Evolutionary conservation across 2,329 filamentous ascomycete genomes (phyloP), one percentile per base, ranked within the genome.

Genomic region (Phoma herbarum): DNA sequence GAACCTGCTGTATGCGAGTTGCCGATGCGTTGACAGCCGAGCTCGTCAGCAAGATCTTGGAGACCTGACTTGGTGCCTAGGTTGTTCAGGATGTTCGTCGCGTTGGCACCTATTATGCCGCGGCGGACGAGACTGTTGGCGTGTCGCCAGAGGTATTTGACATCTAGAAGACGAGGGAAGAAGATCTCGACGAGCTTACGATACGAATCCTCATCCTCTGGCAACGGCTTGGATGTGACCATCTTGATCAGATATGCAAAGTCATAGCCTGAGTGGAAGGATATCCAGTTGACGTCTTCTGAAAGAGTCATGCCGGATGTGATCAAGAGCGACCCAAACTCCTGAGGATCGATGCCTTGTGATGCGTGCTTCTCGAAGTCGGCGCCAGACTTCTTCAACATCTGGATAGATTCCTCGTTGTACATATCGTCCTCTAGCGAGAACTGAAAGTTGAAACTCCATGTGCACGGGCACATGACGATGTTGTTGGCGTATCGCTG

Each of bases 401-500:
- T 92, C 65, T 95, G 90, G 66, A 97, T 97, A 16, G 93, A 97
- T 57, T 93, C 90, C 75, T 97, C 90, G 63, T 96, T 95, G 80
- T 96, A 98, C 95, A 99, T 99, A 79, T 99, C 95, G 37, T 94
- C 88, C 66, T 95, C 91, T 10, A 97, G 84, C 1, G 92, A 95
- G 78, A 98, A 99, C 69, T 93, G 90, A 80, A 99, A 99, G 83
- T 99, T 98, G 84, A 99, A 99, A 69, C 97, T 94, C 95, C 95
- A 99, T 18, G 94, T 96, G 74, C 91, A 96, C 16, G 92, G 94
- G 59, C 92, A 88, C 47, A 86, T 84, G n/a, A 82, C 75, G 52
- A 85, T 79, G 63, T 82, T 83, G 62, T 82, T 83, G 20, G 78
- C 79, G 63, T 85, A 84, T 25, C 79, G 77, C 63, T 81, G 79